Evolutionary conservation across 208 protist species (phyloP).

Genomic region (Sergeia podlipaevii): DNA sequence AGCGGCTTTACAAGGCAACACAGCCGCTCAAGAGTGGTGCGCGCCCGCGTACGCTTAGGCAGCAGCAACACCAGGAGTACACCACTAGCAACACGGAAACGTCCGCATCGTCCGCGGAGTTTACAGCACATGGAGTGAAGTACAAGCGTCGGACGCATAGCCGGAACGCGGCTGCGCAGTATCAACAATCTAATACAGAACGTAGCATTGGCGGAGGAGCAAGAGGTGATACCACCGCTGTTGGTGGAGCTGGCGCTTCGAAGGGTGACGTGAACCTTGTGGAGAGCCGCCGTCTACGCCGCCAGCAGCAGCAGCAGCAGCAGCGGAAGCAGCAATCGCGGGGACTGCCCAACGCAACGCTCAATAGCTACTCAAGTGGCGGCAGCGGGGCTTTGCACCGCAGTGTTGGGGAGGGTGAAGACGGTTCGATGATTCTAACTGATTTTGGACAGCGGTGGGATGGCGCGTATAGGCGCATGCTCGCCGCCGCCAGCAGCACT

Average conservation of each 20-base stretch:
- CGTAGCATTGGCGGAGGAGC: no score
- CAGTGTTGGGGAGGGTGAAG: neutral
- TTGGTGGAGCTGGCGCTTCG: no score
- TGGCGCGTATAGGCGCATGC: constrained; percentile 1
- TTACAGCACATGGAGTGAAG: no score
- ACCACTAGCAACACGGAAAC: neutral
- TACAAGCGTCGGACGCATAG: no score
- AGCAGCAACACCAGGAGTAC: neutral
- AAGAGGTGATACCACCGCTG: no score
- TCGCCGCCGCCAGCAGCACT: neutral
- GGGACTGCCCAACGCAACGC: neutral
- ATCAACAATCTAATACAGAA: no score
- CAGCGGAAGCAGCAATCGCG: neutral
- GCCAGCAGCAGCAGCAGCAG: neutral
- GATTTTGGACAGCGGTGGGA: constrained; percentile 9
- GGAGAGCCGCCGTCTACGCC: neutral
- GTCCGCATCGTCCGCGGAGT: no score
- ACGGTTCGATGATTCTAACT: constrained; percentile 4
- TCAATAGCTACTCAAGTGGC: neutral
- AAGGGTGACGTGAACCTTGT: no score
- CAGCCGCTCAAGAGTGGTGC: neutral
- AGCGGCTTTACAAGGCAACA: constrained; percentile 42
- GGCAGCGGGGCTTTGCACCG: constrained; percentile 4
- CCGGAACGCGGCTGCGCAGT: no score
- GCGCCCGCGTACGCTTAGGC: neutral